Evolutionary conservation across 108 stramenopile genomes (phyloP), one percentile per base, ranked within the genome.

Genomic region (Aurantiochytrium sp.): DNA sequence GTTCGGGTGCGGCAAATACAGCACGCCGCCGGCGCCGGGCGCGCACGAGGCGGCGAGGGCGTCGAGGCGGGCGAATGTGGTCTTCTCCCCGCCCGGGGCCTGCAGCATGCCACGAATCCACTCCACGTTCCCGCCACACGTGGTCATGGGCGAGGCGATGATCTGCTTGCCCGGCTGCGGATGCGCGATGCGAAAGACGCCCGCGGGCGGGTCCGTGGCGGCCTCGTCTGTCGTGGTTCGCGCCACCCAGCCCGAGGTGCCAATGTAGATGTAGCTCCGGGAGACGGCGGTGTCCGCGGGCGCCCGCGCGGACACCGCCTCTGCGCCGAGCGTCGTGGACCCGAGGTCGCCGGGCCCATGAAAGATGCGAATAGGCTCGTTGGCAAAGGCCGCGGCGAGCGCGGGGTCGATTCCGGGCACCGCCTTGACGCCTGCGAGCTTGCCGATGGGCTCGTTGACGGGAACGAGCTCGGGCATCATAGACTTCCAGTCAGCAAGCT

Each of bases 281-380:
- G 59, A 65, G 34, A 65, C 59, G 34, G 1, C 32, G 34, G 8
- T 19, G 10, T 34, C 27, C 1, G 27, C 32, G 8, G 8, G 8
- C 10, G 34, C 34, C 15, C 34, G 34, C 8, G 59, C 34, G 0
- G 8, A 19, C 1, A 65, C 27, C 8, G 59, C 24, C 59, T 15
- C 32, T 6, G 59, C 59, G 34, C 59, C 59, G 15, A 65, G 27
- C 27, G 59, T 65, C 19, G 59, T 65, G 10, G 59, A 24, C 12
- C 59, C 59, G 34, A 65, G 59, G 3, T 65, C 59, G 27, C 59
- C 97, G 4, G 93, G 89, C 85, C 93, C 95, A 87, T 96, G 96
- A 21, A 94, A 90, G 88, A 95, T 94, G 19, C 94, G 94, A 45
- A 97, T 87, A 68, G 96, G 96, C 85, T 96, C 96, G 32, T 8